Conservation (phyloP, 805 yeast genomes). For the Wickerhamomyces silvicola region DNA sequence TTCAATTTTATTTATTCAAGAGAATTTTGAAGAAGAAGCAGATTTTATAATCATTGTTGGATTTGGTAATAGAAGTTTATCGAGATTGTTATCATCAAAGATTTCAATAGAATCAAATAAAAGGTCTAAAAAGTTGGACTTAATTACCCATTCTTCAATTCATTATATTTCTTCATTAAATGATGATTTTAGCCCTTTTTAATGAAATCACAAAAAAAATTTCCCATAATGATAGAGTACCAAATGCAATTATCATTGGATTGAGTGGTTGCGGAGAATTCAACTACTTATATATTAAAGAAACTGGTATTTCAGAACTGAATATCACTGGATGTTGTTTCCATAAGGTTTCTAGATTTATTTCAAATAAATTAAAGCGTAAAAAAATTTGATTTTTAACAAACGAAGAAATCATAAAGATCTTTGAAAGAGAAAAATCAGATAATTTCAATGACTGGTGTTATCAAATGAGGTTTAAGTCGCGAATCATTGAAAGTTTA, state of each 20-base stretch:
- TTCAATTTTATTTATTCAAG: too few relatives aligned
- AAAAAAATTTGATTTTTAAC: conserved; percentile 1
- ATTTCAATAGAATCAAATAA: too few relatives aligned
- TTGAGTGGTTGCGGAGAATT: conserved; percentile 13
- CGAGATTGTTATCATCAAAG: too few relatives aligned
- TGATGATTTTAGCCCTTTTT: too few relatives aligned
- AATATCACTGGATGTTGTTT: conserved; percentile 8
- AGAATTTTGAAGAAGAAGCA: too few relatives aligned
- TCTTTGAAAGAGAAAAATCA: neutral
- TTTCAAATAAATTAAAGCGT: neutral
- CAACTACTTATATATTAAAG: neutral
- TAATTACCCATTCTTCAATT: too few relatives aligned
- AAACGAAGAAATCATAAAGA: conserved; percentile 5
- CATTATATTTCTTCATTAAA: too few relatives aligned
- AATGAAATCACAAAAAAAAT: conserved; percentile 3
- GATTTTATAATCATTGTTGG: too few relatives aligned
- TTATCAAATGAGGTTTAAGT: neutral
- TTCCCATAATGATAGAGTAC: conserved; percentile 1
- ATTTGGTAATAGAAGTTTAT: too few relatives aligned
- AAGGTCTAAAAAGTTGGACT: too few relatives aligned
- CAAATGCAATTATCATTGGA: conserved; percentile 10
- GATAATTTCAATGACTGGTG: conserved; percentile 2
- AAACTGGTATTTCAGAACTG: neutral
- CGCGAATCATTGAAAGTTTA: conserved; percentile 1
- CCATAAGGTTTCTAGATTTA: conserved; percentile 7